These are phyloP conservation scores for Lophiostoma macrostomum DNA, from an alignment of 495 filamentous ascomycete genomes.

Conservation along the genomic window DNA sequence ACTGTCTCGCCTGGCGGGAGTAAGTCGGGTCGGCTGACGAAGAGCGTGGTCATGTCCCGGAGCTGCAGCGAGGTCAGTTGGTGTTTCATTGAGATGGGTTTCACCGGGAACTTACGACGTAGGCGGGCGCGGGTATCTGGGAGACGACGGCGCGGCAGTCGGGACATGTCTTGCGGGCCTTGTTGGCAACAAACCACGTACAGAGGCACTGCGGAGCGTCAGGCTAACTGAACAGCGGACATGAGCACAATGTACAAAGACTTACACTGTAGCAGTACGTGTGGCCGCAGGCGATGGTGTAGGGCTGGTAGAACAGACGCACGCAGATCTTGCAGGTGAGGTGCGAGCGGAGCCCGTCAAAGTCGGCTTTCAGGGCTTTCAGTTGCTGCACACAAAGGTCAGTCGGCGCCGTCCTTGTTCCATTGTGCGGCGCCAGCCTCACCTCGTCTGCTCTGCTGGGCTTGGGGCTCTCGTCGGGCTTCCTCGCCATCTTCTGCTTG, in stretches of 20 bases:
- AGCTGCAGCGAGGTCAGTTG: no score
- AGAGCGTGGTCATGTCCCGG: slow-evolving; percentile 64
- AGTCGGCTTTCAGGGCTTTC: slow-evolving; percentile 41
- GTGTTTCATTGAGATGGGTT: no score
- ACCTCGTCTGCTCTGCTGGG: slow-evolving; percentile 31
- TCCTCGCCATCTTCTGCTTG: slow-evolving; percentile 30
- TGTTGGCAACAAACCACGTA: slow-evolving; percentile 61
- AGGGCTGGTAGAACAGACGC: slow-evolving; percentile 68
- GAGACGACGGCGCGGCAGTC: slow-evolving; percentile 63
- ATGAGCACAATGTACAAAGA: not conserved
- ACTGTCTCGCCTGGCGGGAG: slow-evolving; percentile 61
- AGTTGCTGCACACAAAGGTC: slow-evolving; percentile 35
- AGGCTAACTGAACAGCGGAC: slow-evolving; percentile 26
- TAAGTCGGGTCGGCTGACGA: slow-evolving; percentile 61
- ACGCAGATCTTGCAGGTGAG: slow-evolving; percentile 72
- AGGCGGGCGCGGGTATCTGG: slow-evolving; percentile 64
- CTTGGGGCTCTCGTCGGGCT: slow-evolving; percentile 22
- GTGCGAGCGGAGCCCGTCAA: slow-evolving; percentile 40
- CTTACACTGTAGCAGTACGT: slow-evolving; percentile 71
- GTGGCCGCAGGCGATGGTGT: slow-evolving; percentile 68
- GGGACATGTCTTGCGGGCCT: slow-evolving; percentile 65
- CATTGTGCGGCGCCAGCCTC: not conserved
- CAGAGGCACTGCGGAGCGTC: slow-evolving; percentile 55
- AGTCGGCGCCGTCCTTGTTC: slow-evolving; percentile 2
- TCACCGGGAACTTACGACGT: slow-evolving; percentile 50